These are phyloP conservation scores for Clausena lansium DNA, from an alignment of 345 rosid genomes.

Conservation along the genomic window DNA sequence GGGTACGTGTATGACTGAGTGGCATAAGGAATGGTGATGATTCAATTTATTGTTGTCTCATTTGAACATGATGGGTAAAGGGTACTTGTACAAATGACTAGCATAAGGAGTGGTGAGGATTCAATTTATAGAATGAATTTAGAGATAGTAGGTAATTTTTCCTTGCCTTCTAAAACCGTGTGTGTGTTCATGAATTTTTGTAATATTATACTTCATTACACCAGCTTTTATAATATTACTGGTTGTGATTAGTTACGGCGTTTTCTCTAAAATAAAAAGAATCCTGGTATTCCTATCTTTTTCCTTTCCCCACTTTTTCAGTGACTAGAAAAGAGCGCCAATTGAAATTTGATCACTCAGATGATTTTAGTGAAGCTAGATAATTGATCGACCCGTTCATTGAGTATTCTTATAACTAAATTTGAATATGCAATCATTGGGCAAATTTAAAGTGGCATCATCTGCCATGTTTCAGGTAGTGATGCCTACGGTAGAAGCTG, in stretches of 20 bases:
- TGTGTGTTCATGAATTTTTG: neutral
- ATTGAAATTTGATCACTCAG: neutral
- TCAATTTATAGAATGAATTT: neutral
- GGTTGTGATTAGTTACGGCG: neutral
- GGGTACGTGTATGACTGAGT: neutral
- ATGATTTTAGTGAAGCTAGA: neutral
- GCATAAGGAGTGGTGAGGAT: neutral
- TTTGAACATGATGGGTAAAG: too few species aligned
- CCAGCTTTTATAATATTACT: neutral
- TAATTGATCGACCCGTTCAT: neutral
- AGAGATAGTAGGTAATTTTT: neutral
- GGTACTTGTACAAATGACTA: too few species aligned
- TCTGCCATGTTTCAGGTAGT: slow-evolving; percentile 56
- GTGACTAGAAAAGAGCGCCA: neutral
- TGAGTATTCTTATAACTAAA: neutral
- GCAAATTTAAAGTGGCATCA: neutral
- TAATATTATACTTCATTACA: neutral
- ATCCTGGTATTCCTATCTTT: neutral
- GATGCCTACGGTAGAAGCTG: slow-evolving; percentile 96
- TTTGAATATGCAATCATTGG: neutral
- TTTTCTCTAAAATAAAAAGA: neutral
- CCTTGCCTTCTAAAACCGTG: neutral
- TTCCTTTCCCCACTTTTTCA: too few species aligned
- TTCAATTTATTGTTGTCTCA: too few species aligned
- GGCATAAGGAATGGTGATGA: too few species aligned